phyloP scores from a whole-genome alignment of 1,139 yeast species.

The Diutina ranongensis region DNA sequence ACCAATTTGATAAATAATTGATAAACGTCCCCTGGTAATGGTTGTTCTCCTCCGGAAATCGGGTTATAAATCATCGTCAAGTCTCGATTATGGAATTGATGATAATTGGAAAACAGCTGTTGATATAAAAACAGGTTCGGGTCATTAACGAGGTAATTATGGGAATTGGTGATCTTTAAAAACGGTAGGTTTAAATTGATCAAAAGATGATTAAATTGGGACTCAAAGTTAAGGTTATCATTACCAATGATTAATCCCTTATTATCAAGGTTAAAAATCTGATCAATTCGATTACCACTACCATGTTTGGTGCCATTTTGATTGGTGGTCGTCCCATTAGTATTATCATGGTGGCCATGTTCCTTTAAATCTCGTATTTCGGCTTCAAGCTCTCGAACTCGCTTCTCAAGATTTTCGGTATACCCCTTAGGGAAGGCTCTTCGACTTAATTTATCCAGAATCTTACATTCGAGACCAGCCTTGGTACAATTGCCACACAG shows the following conservation, averaged over 20 bases:
- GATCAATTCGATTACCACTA: slow-evolving; percentile 36
- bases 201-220: slow-evolving; percentile 35
- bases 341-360: background rate
- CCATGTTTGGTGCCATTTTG: background rate
- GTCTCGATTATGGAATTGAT: slow-evolving; percentile 30
- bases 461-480: slow-evolving; percentile 56
- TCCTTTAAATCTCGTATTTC: slow-evolving; percentile 7
- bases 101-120: slow-evolving; percentile 29
- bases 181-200: slow-evolving; percentile 36
- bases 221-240: slow-evolving; percentile 37
- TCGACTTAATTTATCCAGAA: slow-evolving; percentile 61
- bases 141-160: slow-evolving; percentile 32
- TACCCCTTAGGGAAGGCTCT: slow-evolving; percentile 69
- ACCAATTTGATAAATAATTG: slow-evolving; percentile 35
- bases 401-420: slow-evolving; percentile 60
- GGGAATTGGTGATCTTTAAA: slow-evolving; percentile 35
- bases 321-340: background rate
- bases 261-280: slow-evolving; percentile 33
- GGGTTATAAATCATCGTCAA: slow-evolving; percentile 34
- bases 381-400: slow-evolving; percentile 42
- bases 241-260: slow-evolving; percentile 38
- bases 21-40: slow-evolving; percentile 30
- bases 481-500: slow-evolving; percentile 50
- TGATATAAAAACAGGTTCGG: slow-evolving; percentile 34
- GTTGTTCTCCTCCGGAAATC: slow-evolving; percentile 18